Base-by-base conservation (phyloP, 1,284 basidiomycete species). In the Boletus semigastroideus region DNA sequence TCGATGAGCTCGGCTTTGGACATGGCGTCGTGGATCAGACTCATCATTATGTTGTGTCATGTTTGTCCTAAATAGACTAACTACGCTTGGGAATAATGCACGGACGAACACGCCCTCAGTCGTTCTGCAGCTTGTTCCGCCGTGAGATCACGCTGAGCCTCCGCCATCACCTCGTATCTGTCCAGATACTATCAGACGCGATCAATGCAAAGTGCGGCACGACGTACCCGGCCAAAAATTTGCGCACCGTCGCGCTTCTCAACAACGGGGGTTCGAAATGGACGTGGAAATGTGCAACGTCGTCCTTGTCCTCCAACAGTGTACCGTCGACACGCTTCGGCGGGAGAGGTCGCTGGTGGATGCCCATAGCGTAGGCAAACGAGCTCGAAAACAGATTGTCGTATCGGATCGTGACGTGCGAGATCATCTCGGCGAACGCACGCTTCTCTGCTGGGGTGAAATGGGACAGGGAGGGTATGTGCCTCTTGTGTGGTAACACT, bases 341-440 rank as follows among this genome's bases (percentile, higher is more conserved):
- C 2, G 86, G 83, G 2, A 83, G 70, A 1, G 92, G 90, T 4
- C 82, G 80, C 70, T 92, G 95, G 70, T 90, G 93, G 42, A 98
- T 79, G 38, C 94, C 94, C 93, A 98, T 96, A n/a, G 91, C 94
- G 68, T 98, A 98, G 0, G 94, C 89, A 72, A 98, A 98, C 0
- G 92, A 90, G 66, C 90, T 90, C 12, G 73, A 76, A 71, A 92
- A 92, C 27, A 95, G 74, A 66, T 94, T 94, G 68, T 95, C 93
- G 64, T 93, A 94, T 53, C 86, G 80, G 51, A 83, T 82, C 5
- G 91, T 87, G 36, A 93, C 67, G 19, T 73, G 72, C 25, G 82
- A 85, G 28, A 90, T 68, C 14, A 87, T 79, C 37, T 81, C 72
- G 0, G 92, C 90, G 37, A 94, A 80, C 8, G 84, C 73, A 0